Evolutionary conservation across 1,139 yeast species (phyloP), one percentile per base, ranked within the genome.

Genomic region (Geotrichum histeridarum): DNA sequence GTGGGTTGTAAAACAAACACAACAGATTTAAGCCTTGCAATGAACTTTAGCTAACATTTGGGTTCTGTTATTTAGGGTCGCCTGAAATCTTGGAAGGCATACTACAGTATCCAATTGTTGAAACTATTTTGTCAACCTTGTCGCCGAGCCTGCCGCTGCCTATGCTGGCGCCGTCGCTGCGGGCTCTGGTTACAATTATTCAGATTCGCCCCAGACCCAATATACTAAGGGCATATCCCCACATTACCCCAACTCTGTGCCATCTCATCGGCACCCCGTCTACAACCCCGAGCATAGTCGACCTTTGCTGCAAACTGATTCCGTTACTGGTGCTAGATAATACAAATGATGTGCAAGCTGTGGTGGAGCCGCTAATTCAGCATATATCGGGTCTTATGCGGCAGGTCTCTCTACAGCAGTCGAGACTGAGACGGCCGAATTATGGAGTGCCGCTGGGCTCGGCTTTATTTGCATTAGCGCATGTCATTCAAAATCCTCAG

Each of bases 391-490:
- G 47, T 45, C 53, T 58, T 41, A 56, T 61, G 53, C 45, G 39
- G 30, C 32, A 38, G 27, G 31, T 22, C 17, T 12, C 49, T 12
- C 22, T 27, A 12, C 6, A 2, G 42, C 42, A 54, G 27, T 55
- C 18, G 46, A 49, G 32, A 47, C 35, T 14, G 42, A 3, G 27
- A 22, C 27, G 27, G 27, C 27, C 27, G 3, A 22, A 22, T 22
- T 22, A 22, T 22, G 27, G 27, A 30, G 39, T 47, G 5, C 61
- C 65, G 2, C 60, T 65, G 11, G 67, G 62, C 36, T 55, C 63
- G 1, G 62, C 67, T 2, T 48, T 66, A 39, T 55, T 64, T 7
- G 70, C 72, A 4, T 54, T 69, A 18, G 63, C 72, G 3, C 61
- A 60, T 30, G 55, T 64, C 15, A 55, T 64, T 4, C 54, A 63